A percentile compares a stretch with the other conserved stretches of the same genome.
phyloP scores from a whole-genome alignment of 306 rosid species.

The Comarum palustre region DNA sequence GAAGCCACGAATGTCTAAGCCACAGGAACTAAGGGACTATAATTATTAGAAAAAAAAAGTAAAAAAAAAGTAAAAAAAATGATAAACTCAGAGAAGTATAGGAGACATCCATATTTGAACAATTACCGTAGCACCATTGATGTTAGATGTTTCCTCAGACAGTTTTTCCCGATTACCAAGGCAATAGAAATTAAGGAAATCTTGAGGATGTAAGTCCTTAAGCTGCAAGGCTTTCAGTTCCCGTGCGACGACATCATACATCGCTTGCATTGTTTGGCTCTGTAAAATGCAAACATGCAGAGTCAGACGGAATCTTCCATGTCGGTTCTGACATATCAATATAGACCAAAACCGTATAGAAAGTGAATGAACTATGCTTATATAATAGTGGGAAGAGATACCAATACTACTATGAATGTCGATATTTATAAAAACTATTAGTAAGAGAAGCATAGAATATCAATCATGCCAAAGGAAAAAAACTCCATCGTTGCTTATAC shows the following conservation, averaged over 20 bases:
- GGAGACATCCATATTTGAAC: conserved; percentile 10
- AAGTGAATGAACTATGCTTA: too few relatives aligned
- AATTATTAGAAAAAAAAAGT: not conserved
- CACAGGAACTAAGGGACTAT: not conserved
- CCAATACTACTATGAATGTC: too few relatives aligned
- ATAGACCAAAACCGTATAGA: too few relatives aligned
- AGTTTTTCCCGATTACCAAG: conserved; percentile 82
- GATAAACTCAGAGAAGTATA: conserved; percentile 7
- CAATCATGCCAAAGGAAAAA: too few relatives aligned
- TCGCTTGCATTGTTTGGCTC: conserved; percentile 82
- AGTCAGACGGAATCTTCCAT: conserved; percentile 9
- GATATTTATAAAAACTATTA: too few relatives aligned
- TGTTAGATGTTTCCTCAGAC: conserved; percentile 30
- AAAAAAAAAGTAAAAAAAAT: conserved; percentile 2
- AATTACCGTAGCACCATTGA: conserved; percentile 52
- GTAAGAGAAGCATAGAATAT: too few relatives aligned
- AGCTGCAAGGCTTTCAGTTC: conserved; percentile 53
- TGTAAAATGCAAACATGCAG: conserved; percentile 33
- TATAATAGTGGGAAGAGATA: too few relatives aligned
- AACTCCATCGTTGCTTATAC: not conserved
- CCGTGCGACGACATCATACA: conserved; percentile 64
- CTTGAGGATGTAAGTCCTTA: conserved; percentile 47
- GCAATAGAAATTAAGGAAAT: conserved; percentile 90
- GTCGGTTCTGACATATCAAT: not conserved
- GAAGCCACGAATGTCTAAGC: conserved; percentile 13